phyloP scores from a whole-genome alignment of 2,329 filamentous ascomycete genomes.

The Chrysoporthe cubensis region DNA sequence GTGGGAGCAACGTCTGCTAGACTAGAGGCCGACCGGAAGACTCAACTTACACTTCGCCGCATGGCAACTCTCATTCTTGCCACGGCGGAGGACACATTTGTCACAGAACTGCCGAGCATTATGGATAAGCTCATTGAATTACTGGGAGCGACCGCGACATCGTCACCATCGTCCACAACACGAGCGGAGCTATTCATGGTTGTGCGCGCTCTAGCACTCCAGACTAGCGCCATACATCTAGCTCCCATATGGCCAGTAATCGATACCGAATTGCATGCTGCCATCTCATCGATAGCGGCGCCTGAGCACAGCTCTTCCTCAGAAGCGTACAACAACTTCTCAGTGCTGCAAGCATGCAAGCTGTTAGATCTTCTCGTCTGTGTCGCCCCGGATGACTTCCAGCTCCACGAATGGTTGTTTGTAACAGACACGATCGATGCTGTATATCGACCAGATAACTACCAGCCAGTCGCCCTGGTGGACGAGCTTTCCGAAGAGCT shows the following conservation, averaged over 20 bases:
- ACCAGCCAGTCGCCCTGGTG: slow-evolving; percentile 74
- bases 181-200: slow-evolving; percentile 90
- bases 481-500: slow-evolving; percentile 84
- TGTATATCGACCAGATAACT: slow-evolving; percentile 76
- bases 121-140: slow-evolving; percentile 87
- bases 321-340: slow-evolving; percentile 76
- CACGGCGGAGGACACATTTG: slow-evolving; percentile 76
- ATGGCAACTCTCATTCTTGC: slow-evolving; percentile 81
- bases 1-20: slow-evolving; percentile 92
- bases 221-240: slow-evolving; percentile 77
- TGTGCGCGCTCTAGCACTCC: slow-evolving; percentile 78
- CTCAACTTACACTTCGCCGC: slow-evolving; percentile 85
- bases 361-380: slow-evolving; percentile 87
- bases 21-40: slow-evolving; percentile 91
- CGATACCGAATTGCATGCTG: slow-evolving; percentile 81
- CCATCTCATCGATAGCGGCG: slow-evolving; percentile 74
- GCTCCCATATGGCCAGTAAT: slow-evolving; percentile 88
- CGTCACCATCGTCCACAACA: slow-evolving; percentile 88
- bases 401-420: slow-evolving; percentile 97
- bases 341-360: slow-evolving; percentile 90
- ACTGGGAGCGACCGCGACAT: slow-evolving; percentile 79
- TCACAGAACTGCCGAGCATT: slow-evolving; percentile 72
- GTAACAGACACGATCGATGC: slow-evolving; percentile 96
- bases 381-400: slow-evolving; percentile 90
- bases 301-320: slow-evolving; percentile 64